These are phyloP conservation scores for Triangularia verruculosa DNA, from an alignment of 2,329 filamentous ascomycete genomes.

Conservation along the genomic window DNA sequence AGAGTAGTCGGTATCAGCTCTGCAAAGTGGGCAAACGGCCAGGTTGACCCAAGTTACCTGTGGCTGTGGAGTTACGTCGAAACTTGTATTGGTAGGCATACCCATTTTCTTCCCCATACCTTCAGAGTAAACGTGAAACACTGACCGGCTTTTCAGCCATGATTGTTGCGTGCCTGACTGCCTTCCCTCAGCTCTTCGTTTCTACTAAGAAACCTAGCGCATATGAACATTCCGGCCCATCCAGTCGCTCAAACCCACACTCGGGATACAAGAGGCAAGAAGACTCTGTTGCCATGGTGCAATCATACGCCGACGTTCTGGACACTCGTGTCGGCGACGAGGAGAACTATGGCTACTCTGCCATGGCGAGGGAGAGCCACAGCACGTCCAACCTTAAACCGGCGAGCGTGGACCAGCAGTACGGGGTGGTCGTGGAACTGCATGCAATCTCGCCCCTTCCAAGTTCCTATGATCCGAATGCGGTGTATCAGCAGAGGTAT, in stretches of 20 bases:
- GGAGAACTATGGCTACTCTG: background rate
- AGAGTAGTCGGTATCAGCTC: conserved; percentile 11
- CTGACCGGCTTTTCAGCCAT: conserved; percentile 7
- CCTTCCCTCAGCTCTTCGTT: conserved; percentile 18
- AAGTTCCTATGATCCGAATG: background rate
- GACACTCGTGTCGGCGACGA: background rate
- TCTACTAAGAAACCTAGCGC: background rate
- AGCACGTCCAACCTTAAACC: background rate
- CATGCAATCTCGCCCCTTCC: background rate
- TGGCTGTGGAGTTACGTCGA: conserved; percentile 10
- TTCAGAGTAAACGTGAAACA: background rate
- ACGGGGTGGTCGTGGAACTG: background rate
- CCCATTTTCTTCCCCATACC: background rate
- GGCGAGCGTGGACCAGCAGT: background rate
- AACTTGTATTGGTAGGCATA: background rate
- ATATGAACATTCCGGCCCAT: background rate
- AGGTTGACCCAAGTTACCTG: conserved; percentile 3
- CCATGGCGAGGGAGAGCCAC: background rate
- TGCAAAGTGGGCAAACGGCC: background rate
- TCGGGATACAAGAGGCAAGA: background rate
- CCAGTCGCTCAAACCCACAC: background rate
- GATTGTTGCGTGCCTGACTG: conserved; percentile 12
- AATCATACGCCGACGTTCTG: background rate
- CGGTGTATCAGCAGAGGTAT: background rate
- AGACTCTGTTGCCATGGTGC: background rate